Conservation (phyloP, 345 rosid genomes). For the Aquilaria sinensis region DNA sequence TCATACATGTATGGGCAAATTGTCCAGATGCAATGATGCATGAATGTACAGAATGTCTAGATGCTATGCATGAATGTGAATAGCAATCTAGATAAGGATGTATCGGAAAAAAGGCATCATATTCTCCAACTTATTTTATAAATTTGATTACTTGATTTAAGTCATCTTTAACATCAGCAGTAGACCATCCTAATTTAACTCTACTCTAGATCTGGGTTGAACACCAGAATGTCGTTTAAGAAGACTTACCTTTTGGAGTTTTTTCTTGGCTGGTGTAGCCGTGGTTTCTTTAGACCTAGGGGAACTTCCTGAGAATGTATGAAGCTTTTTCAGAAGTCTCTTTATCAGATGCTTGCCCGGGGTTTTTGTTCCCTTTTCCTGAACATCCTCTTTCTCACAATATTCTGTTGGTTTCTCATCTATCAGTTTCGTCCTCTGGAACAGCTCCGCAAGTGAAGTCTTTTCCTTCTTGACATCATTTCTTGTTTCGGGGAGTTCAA, state of each 20-base stretch:
- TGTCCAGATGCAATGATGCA: no score
- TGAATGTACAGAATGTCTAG: no score
- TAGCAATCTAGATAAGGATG: no score
- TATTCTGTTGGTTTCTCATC: conserved; percentile 31
- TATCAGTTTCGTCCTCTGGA: conserved; percentile 42
- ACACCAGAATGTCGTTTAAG: conserved; percentile 8
- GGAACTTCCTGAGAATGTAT: conserved; percentile 31
- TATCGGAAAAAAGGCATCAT: no score
- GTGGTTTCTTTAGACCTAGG: conserved; percentile 21
- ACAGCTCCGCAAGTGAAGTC: conserved; percentile 69
- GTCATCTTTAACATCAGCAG: no score
- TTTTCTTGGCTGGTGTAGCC: conserved; percentile 47
- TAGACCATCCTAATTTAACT: no score
- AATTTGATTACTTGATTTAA: no score
- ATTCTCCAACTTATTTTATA: no score
- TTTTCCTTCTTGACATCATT: conserved; percentile 47
- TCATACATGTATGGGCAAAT: no score
- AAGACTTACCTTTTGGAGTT: conserved; percentile 52
- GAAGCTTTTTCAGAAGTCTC: conserved; percentile 56
- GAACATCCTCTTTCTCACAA: conserved; percentile 35
- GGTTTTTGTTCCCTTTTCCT: conserved; percentile 35
- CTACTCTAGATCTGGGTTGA: no score
- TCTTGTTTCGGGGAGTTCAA: conserved; percentile 48
- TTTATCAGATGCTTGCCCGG: conserved; percentile 56
- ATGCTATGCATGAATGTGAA: no score